These are phyloP conservation scores for Persicaria maculosa DNA, from an alignment of 148 eudicot species.

Conservation along the genomic window DNA sequence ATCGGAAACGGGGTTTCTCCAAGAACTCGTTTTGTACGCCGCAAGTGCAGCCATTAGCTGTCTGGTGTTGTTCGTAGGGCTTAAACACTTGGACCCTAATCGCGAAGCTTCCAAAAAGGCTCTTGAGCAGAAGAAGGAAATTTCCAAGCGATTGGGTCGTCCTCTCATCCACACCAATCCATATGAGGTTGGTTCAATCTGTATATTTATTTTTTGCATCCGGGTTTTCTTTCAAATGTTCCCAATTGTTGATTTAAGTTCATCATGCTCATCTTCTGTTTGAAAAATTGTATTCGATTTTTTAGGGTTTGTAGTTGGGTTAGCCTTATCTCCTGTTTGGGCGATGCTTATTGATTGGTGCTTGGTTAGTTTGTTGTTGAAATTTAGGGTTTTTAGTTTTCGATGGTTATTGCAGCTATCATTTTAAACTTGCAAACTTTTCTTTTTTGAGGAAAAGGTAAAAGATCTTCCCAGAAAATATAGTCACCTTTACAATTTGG, in stretches of 20 bases:
- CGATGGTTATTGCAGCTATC: neutral
- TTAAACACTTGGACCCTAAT: slow-evolving; percentile 72
- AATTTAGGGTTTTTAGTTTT: neutral
- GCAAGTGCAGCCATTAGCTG: slow-evolving; percentile 88
- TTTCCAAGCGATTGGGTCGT: slow-evolving; percentile 74
- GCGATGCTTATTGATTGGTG: too few species aligned
- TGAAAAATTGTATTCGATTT: neutral
- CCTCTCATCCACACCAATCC: slow-evolving; percentile 74
- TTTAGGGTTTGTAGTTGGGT: neutral
- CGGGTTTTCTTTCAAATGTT: neutral
- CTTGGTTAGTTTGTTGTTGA: neutral
- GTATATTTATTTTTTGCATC: neutral
- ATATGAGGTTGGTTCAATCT: slow-evolving; percentile 42
- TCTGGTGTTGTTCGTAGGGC: slow-evolving; percentile 61
- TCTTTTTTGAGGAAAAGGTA: neutral
- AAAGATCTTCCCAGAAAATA: too few species aligned
- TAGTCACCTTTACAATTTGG: too few species aligned
- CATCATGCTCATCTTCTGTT: neutral
- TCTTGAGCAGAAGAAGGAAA: slow-evolving; percentile 68
- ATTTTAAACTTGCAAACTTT: neutral
- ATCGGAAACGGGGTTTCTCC: slow-evolving; percentile 50
- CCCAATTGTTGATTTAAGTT: neutral
- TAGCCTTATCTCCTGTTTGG: too few species aligned
- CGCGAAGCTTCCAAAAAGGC: slow-evolving; percentile 84
- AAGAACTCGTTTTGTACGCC: slow-evolving; percentile 64